phyloP scores from a whole-genome alignment of 2,329 filamentous ascomycete species.

The Ceratocystis harringtonii region DNA sequence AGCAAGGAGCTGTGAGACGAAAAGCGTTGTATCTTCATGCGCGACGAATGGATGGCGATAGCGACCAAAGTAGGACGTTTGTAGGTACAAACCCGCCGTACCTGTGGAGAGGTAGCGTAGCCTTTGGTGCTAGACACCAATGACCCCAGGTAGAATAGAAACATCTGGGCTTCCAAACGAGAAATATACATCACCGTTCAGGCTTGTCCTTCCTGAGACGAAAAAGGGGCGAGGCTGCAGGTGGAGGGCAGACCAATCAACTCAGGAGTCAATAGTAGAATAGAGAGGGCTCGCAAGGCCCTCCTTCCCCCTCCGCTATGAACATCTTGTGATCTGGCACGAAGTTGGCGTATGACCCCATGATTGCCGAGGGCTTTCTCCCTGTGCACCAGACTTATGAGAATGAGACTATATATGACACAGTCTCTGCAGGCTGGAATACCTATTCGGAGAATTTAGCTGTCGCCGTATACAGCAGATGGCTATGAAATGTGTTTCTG shows the following conservation, averaged over 20 bases:
- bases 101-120: too few relatives aligned
- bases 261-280: not conserved
- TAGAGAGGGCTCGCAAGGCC: not conserved
- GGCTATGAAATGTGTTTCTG: too few relatives aligned
- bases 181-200: too few relatives aligned
- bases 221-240: not conserved
- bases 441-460: too few relatives aligned
- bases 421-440: too few relatives aligned
- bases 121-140: too few relatives aligned
- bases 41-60: not conserved
- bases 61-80: not conserved
- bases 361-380: not conserved
- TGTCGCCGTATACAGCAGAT: too few relatives aligned
- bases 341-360: not conserved
- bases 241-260: not conserved
- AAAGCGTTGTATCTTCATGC: not conserved
- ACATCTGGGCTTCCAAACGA: too few relatives aligned
- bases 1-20: too few relatives aligned
- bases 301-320: not conserved
- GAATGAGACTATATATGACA: not conserved
- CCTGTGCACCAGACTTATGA: not conserved
- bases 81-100: too few relatives aligned
- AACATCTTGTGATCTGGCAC: not conserved
- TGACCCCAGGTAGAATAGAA: too few relatives aligned
- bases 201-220: not conserved